Evolutionary conservation across 2,329 filamentous ascomycete species (phyloP).

Genomic region (Penicillium griseofulvum): DNA sequence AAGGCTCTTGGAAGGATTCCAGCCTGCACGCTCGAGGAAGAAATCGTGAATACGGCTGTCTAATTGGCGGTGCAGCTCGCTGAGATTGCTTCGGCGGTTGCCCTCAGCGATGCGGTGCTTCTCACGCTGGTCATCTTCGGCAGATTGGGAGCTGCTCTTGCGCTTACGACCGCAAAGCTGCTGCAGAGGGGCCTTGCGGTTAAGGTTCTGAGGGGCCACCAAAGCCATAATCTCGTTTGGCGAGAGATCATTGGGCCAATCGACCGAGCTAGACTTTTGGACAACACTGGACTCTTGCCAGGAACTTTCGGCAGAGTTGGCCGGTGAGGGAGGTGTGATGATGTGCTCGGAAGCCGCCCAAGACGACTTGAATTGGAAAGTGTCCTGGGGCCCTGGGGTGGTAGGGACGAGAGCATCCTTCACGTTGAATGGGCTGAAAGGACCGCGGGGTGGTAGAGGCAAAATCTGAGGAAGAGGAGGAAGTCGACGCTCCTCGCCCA

Average conservation of each 20-base stretch:
- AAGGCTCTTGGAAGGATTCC: constrained; percentile 41
- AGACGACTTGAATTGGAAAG: constrained; percentile 34
- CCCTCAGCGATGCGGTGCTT: constrained; percentile 43
- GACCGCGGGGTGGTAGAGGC: constrained; percentile 36
- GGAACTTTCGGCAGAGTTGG: constrained; percentile 38
- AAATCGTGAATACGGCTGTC: constrained; percentile 40
- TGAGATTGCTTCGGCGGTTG: constrained; percentile 42
- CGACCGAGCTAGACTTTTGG: constrained; percentile 27
- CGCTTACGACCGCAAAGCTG: constrained; percentile 42
- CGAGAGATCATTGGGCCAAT: constrained; percentile 37
- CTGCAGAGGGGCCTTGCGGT: constrained; percentile 40
- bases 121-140: constrained; percentile 40
- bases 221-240: constrained; percentile 34
- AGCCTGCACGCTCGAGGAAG: constrained; percentile 41
- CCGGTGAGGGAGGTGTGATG: constrained; percentile 37
- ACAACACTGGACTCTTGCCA: constrained; percentile 35
- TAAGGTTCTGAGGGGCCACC: constrained; percentile 38
- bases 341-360: constrained; percentile 32
- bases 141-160: constrained; percentile 33
- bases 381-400: constrained; percentile 35
- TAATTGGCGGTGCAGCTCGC: constrained; percentile 38
- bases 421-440: constrained; percentile 37
- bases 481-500: constrained; percentile 37
- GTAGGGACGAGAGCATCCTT: constrained; percentile 31
- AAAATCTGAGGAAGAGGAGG: constrained; percentile 39